Percentiles rank a stretch among this genome's conserved stretches.
Evolutionary conservation across 2,329 filamentous ascomycete species (phyloP).

Genomic region (Colletotrichum sp.): DNA sequence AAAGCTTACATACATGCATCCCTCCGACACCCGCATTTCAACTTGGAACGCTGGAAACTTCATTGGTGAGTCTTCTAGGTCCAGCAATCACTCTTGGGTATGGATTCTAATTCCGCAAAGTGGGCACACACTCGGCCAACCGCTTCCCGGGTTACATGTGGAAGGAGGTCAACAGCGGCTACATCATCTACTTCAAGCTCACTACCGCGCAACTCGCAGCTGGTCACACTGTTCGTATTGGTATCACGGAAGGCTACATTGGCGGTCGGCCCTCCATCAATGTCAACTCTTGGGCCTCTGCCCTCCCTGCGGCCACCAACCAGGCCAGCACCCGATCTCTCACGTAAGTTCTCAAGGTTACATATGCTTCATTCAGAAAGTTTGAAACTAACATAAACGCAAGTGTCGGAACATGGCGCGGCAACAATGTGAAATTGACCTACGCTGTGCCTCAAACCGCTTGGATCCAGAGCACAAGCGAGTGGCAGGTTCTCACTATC

Average conservation of each 20-base stretch:
- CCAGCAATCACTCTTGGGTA: not conserved
- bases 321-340: conserved; percentile 34
- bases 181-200: conserved; percentile 43
- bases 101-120: not conserved
- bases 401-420: conserved; percentile 33
- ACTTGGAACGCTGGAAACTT: conserved; percentile 35
- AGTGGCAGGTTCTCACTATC: conserved; percentile 33
- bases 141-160: conserved; percentile 46
- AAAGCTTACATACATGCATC: conserved; percentile 47
- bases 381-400: not conserved
- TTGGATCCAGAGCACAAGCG: conserved; percentile 28
- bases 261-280: conserved; percentile 32
- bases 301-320: conserved; percentile 27
- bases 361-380: not conserved
- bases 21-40: conserved; percentile 34
- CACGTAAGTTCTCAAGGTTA: conserved; percentile 11
- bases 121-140: conserved; percentile 35
- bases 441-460: conserved; percentile 30
- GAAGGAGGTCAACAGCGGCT: conserved; percentile 44
- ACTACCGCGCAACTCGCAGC: conserved; percentile 29
- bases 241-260: conserved; percentile 35
- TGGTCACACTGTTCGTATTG: conserved; percentile 31
- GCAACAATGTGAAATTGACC: conserved; percentile 32
- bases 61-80: conserved; percentile 20
- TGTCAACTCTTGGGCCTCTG: conserved; percentile 33